Percentiles rank a stretch among this genome's conserved stretches.
These are phyloP conservation scores for Colletotrichum sansevieriae DNA, from an alignment of 2,329 filamentous ascomycete species.

Conservation along the genomic window DNA sequence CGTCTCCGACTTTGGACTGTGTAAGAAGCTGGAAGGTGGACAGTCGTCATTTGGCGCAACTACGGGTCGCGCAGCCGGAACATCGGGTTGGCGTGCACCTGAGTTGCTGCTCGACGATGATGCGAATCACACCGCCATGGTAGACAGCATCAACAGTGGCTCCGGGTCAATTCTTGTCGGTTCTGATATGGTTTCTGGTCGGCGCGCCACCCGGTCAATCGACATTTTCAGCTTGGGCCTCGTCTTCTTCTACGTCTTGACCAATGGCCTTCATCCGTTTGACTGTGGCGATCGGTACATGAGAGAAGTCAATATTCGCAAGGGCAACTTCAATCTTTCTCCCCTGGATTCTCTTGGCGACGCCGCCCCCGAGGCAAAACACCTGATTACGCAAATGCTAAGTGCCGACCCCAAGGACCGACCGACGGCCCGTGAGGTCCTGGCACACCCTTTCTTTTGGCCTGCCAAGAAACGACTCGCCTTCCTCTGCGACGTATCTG, in stretches of 20 bases:
- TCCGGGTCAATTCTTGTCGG: slow-evolving; percentile 70
- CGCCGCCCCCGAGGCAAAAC: slow-evolving; percentile 87
- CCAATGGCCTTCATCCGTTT: slow-evolving; percentile 91
- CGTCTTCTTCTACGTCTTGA: slow-evolving; percentile 99
- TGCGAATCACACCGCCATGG: slow-evolving; percentile 64
- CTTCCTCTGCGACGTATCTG: slow-evolving; percentile 96
- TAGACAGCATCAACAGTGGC: slow-evolving; percentile 70
- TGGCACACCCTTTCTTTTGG: slow-evolving; percentile 99
- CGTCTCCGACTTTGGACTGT: slow-evolving; percentile 97
- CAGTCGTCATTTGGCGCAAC: slow-evolving; percentile 96
- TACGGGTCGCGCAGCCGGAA: slow-evolving; percentile 92
- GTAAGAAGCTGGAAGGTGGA: slow-evolving; percentile 95
- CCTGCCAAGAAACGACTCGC: slow-evolving; percentile 85
- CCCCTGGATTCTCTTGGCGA: slow-evolving; percentile 82
- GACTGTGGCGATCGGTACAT: slow-evolving; percentile 95
- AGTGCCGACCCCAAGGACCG: slow-evolving; percentile 65
- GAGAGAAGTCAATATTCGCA: slow-evolving; percentile 97
- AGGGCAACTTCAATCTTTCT: slow-evolving; percentile 81
- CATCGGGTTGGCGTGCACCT: slow-evolving; percentile 95
- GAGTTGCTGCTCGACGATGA: slow-evolving; percentile 90
- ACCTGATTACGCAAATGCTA: slow-evolving; percentile 87
- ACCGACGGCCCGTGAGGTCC: slow-evolving; percentile 82
- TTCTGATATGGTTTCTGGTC: slow-evolving; percentile 71
- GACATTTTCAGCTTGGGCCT: slow-evolving; percentile 98
- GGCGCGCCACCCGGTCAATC: slow-evolving; percentile 93